Evolutionary conservation across 2,329 filamentous ascomycete species (phyloP), one percentile per base, ranked within the genome.

Genomic region (Dothidotthia symphoricarpi): DNA sequence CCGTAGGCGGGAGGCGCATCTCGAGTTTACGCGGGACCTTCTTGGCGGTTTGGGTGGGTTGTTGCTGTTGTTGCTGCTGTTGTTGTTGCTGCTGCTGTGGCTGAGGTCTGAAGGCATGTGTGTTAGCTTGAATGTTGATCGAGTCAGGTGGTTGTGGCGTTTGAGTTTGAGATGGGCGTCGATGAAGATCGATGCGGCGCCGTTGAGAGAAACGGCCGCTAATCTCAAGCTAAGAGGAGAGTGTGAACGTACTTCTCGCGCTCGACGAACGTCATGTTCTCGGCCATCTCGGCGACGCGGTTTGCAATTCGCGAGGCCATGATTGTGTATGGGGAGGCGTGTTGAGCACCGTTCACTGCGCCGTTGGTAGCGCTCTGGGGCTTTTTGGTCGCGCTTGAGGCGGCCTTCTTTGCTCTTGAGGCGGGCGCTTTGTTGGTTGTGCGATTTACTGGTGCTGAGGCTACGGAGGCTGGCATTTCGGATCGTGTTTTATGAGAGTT

Each of bases 241-340:
- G 24, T n/a, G 13, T 26, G 17, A 31, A 49, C 61, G 34, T 57
- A 68, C 64, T 51, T 58, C 34, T 66, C 59, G 17, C 70, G 68
- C 57, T 75, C 72, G 29, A 74, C 69, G 44, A 75, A 74, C 12
- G 72, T 75, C 49, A 73, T 72, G 59, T 72, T 74, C 60, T 75
- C 73, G 6, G 73, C 73, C 71, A 75, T 74, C 50, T 75, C 73
- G 5, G 71, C 73, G 10, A 75, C 71, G 30, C 73, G 64, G 55
- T 75, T 75, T 28, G 71, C 71, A 44, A 75, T 74, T 28, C 73
- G 52, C 29, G 64, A 68, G 7, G 71, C 72, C 72, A 75, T 75
- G 57, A 75, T 74, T 30, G 69, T 69, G 59, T 75, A 75, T 24
- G 73, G 69, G 24, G 71, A 74, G 26, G 67, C 54, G 35, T 59